These are phyloP conservation scores for Solanum aculeatissimum DNA, from an alignment of 305 asterid species.

Conservation along the genomic window DNA sequence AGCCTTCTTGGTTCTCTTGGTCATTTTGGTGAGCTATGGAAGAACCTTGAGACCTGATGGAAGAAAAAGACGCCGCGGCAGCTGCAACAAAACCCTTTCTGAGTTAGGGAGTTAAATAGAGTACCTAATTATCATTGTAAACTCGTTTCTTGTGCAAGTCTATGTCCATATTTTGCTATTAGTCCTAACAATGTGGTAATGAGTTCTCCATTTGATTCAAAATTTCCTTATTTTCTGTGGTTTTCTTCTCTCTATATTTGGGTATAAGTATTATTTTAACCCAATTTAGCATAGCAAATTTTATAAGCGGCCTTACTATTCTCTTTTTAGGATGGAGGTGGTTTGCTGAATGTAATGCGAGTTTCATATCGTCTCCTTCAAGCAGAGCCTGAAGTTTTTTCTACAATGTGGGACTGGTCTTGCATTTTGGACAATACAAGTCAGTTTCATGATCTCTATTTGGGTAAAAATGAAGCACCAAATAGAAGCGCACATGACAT, in stretches of 20 bases:
- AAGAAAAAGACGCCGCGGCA: not conserved
- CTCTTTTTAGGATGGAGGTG: constrained; percentile 37
- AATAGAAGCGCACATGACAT: constrained; percentile 35
- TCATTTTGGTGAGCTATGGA: not conserved
- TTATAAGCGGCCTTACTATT: constrained; percentile 2
- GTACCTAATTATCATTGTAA: not conserved
- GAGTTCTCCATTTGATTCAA: not conserved
- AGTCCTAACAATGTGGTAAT: not conserved
- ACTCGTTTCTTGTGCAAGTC: not conserved
- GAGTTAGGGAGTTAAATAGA: not conserved
- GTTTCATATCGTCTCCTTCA: constrained; percentile 65
- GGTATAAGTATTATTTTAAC: not conserved
- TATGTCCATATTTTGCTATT: not conserved
- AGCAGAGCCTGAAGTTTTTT: constrained; percentile 53
- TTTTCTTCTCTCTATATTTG: not conserved
- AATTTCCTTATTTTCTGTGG: not conserved
- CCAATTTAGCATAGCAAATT: not conserved
- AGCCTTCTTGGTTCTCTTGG: too few species aligned
- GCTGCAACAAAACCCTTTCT: not conserved
- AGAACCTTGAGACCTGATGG: not conserved
- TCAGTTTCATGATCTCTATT: constrained; percentile 16
- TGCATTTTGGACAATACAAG: constrained; percentile 46
- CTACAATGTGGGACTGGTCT: constrained; percentile 85
- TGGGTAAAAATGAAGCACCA: constrained; percentile 15
- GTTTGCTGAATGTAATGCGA: constrained; percentile 46